Conservation (phyloP, 2,329 filamentous ascomycete species). For the Graphilbum sp. region DNA sequence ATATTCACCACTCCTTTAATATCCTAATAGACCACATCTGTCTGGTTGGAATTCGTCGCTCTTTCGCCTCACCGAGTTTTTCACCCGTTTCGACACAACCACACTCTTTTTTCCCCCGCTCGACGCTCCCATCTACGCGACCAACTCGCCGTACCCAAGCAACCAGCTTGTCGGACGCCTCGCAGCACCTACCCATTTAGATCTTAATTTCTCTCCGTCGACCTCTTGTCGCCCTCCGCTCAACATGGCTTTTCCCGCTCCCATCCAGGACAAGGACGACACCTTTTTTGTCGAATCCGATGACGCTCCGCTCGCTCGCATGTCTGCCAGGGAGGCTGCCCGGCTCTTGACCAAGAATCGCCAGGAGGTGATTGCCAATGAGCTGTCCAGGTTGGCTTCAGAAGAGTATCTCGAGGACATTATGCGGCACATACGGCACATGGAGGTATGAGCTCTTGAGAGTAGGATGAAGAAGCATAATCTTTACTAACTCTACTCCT, state of each 20-base stretch:
- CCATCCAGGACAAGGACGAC: slow-evolving; percentile 19
- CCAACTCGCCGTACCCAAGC: slow-evolving; percentile 2
- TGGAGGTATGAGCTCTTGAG: slow-evolving; percentile 50
- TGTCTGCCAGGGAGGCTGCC: slow-evolving; percentile 58
- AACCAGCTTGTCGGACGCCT: slow-evolving; percentile 31
- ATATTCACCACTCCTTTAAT: slow-evolving; percentile 42
- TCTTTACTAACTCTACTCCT: too few species aligned
- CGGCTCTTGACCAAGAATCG: slow-evolving; percentile 65
- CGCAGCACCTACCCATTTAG: slow-evolving; percentile 27
- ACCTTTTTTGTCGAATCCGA: slow-evolving; percentile 42
- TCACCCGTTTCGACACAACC: slow-evolving; percentile 8
- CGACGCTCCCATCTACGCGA: neutral
- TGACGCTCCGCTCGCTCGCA: slow-evolving; percentile 32
- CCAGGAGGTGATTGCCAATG: slow-evolving; percentile 76
- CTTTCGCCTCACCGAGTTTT: slow-evolving; percentile 14
- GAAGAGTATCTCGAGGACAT: slow-evolving; percentile 93
- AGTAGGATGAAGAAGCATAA: too few species aligned
- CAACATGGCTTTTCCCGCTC: slow-evolving; percentile 15
- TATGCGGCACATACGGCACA: slow-evolving; percentile 82
- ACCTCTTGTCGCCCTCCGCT: slow-evolving; percentile 9
- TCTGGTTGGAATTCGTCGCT: slow-evolving; percentile 23
- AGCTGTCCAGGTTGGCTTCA: slow-evolving; percentile 68
- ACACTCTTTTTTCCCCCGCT: slow-evolving; percentile 11
- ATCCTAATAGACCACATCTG: slow-evolving; percentile 29
- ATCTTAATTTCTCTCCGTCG: too few species aligned